Evolutionary conservation across 805 yeast species (phyloP), one percentile per base, ranked within the genome.

Genomic region (Yarrowia sp.): DNA sequence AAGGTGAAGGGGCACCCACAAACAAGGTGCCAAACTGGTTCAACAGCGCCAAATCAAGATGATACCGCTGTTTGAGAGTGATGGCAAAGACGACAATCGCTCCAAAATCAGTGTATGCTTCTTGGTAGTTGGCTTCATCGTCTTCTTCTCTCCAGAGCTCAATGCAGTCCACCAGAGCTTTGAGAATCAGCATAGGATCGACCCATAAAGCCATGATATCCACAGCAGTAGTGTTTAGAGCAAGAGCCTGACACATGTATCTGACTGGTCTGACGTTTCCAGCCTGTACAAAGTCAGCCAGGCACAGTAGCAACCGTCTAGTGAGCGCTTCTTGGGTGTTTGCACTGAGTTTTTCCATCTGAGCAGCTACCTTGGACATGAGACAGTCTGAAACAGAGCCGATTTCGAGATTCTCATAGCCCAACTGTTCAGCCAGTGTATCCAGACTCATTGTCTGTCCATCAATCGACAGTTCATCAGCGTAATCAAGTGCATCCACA

Each of bases 31-130:
- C 39, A 58, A 53, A n/a, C 35, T 18, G 31, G 47, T 43, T 28
- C 32, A 48, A 18, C 35, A 33, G 43, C 13, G 51, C 36, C 43
- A 44, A 33, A 44, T 58, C 68, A 36, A 78, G 70, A 36, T 75
- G 74, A 67, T 77, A 83, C 42, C 81, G 76, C 55, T 76, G 74
- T 8, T 74, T 74, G n/a, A 80, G 70, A 15, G 77, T 71, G 1
- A 78, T 69, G 8, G 85, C 69, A 44, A 86, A 77, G 42, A 86
- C 71, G 31, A 88, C 70, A 1, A 86, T 76, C 51, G 84, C 79
- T 0, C 96, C 92, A 73, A 87, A 86, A 43, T 89, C 86, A 1
- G 90, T 78, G 70, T 86, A 89, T 13, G 79, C 74, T 41, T 88
- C 95, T 72, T 87, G 91, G 67, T 82, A 83, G 68, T 84, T 82